phyloP scores from a whole-genome alignment of 2,329 filamentous ascomycete genomes.

The Cordyceps javanica region DNA sequence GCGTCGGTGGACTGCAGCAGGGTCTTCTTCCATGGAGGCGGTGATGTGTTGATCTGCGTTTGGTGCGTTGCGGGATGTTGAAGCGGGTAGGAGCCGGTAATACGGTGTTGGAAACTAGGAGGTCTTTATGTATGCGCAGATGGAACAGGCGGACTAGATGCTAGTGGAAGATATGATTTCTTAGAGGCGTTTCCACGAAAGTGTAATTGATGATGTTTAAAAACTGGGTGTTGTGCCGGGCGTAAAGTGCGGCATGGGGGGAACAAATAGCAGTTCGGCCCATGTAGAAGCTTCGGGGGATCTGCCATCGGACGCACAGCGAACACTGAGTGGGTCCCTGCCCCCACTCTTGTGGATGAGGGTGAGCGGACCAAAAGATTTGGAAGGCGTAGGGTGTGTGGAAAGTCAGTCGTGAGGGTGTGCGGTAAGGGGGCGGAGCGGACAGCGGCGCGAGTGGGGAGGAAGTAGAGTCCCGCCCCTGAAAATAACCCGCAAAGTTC shows the following conservation, averaged over 20 bases:
- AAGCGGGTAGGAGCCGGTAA: not conserved
- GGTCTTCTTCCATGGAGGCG: constrained; percentile 1
- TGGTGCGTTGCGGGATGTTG: constrained; percentile 1
- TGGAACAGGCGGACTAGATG: not conserved
- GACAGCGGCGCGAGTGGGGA: not conserved
- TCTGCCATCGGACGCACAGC: constrained; percentile 12
- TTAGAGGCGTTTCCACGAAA: constrained; percentile 1
- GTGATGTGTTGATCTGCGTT: constrained; percentile 16
- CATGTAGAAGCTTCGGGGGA: constrained; percentile 15
- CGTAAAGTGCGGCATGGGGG: constrained; percentile 10
- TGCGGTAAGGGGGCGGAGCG: not conserved
- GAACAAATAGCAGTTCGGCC: constrained; percentile 14
- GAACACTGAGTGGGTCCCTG: constrained; percentile 2
- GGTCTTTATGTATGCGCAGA: not conserved
- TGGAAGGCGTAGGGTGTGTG: constrained; percentile 2
- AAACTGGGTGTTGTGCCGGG: not conserved
- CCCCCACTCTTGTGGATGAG: constrained; percentile 2
- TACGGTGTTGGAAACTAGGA: not conserved
- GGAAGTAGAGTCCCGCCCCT: not conserved
- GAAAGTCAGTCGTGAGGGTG: not conserved
- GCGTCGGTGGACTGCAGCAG: constrained; percentile 30
- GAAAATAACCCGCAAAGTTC: not conserved
- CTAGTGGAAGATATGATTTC: not conserved
- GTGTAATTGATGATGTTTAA: not conserved
- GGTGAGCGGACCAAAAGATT: constrained; percentile 8